Evolutionary conservation across 139 green algal species (phyloP), one percentile per base, ranked within the genome.

Genomic region (Chlamydomonas schloesseri): DNA sequence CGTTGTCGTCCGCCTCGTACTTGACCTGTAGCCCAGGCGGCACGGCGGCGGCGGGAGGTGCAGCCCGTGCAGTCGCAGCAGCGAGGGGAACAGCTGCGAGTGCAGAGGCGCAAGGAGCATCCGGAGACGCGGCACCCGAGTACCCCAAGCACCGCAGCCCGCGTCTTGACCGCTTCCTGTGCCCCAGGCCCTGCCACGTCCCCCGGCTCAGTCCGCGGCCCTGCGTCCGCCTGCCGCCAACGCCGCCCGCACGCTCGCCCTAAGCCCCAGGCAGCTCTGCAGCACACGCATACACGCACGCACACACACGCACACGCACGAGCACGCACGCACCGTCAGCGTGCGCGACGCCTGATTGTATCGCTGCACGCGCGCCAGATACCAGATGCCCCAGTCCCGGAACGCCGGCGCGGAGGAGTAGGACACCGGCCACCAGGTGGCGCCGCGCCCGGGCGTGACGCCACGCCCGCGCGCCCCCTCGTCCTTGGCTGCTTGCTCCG

Each of bases 371-470:
- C 67, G 47, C 4, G 79, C 79, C 21, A 50, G 46, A 47, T 47
- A 85, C 79, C 79, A 85, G 13, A 85, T 53, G n/a, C 79, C 79
- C n/a, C 58, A 29, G 31, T 85, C 57, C 28, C 26, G 37, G 31
- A 70, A 50, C 42, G 5, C 6, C 42, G 5, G 36, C 31, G 37
- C 37, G n/a, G 65, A 18, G 6, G 3, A 24, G 50, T 85, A 77
- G 0, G 47, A 11, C 4, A n/a, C 47, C 33, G 65, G 79, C 79
- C 79, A 85, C 79, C 79, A 85, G 17, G 79, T 77, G 18, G 1
- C 11, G 47, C 79, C 79, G 6, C 24, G 29, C 3, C 26, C 17
- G 24, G 55, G 55, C 20, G 3, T 17, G 62, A 1, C 62, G 3
- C 26, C 11, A 13, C 26, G 62, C 26, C 24, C 2, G 11, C 13